Conservation (phyloP, 2,329 filamentous ascomycete genomes). For the Aureobasidium subglaciale region DNA sequence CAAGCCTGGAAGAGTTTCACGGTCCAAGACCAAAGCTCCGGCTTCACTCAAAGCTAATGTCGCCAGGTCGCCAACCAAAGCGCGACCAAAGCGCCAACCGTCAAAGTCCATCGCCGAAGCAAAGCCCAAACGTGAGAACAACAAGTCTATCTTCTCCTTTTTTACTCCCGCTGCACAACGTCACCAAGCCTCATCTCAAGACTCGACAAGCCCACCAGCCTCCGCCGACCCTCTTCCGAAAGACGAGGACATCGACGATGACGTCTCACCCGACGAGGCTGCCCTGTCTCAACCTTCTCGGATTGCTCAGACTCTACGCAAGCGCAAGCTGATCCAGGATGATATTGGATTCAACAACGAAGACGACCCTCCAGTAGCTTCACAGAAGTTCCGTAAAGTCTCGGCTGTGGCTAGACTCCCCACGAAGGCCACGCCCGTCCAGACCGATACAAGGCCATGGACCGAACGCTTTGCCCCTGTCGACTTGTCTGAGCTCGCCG, state of each 20-base stretch:
- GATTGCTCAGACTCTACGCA: slow-evolving; percentile 28
- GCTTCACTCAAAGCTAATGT: neutral
- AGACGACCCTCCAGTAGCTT: slow-evolving; percentile 18
- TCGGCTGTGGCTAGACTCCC: slow-evolving; percentile 29
- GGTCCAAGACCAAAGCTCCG: neutral
- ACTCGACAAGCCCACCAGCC: slow-evolving; percentile 35
- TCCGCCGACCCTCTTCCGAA: slow-evolving; percentile 23
- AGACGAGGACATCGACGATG: slow-evolving; percentile 26
- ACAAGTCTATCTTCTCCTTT: slow-evolving; percentile 43
- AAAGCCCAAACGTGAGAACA: slow-evolving; percentile 33
- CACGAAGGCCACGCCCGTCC: slow-evolving; percentile 21
- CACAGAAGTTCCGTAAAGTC: slow-evolving; percentile 41
- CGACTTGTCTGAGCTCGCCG: slow-evolving; percentile 75
- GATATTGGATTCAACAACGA: neutral
- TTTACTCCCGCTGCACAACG: slow-evolving; percentile 40
- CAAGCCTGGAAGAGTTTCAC: slow-evolving; percentile 16
- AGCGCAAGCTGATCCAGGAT: slow-evolving; percentile 26
- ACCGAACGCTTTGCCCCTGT: slow-evolving; percentile 73
- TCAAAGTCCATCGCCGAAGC: slow-evolving; percentile 22
- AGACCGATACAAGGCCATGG: slow-evolving; percentile 67
- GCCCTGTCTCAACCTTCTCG: slow-evolving; percentile 27
- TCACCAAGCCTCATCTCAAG: slow-evolving; percentile 29
- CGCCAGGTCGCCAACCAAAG: neutral
- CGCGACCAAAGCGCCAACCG: slow-evolving; percentile 15
- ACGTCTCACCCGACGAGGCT: slow-evolving; percentile 26